These are phyloP conservation scores for Veloboletus limbatus DNA, from an alignment of 1,284 basidiomycete genomes.

Conservation along the genomic window DNA sequence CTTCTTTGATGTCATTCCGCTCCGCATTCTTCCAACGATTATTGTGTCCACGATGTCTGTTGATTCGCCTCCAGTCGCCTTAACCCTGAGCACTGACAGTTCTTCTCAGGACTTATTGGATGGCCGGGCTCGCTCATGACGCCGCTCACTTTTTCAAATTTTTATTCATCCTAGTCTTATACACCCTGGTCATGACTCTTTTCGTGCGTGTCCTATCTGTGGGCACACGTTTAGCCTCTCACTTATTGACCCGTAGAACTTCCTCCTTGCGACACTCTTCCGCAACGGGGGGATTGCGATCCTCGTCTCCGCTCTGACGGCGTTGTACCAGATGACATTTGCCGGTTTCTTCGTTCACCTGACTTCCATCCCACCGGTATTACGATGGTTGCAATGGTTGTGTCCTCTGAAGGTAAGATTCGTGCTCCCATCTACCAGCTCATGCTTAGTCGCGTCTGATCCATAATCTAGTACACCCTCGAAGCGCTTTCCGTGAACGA, in stretches of 20 bases:
- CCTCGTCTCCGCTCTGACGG: constrained; percentile 72
- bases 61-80: constrained; percentile 20
- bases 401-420: constrained; percentile 50
- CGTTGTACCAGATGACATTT: constrained; percentile 81
- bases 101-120: constrained; percentile 74
- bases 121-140: constrained; percentile 78
- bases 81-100: constrained; percentile 17
- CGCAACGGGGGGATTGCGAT: constrained; percentile 86
- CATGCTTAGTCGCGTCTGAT: constrained; percentile 37
- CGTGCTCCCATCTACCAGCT: no score
- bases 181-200: constrained; percentile 78
- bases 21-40: constrained; percentile 82
- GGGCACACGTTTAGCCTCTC: not conserved
- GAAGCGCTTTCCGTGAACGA: constrained; percentile 89
- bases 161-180: constrained; percentile 73
- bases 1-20: constrained; percentile 80
- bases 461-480: constrained; percentile 61
- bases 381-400: constrained; percentile 86
- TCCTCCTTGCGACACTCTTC: constrained; percentile 79
- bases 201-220: constrained; percentile 53
- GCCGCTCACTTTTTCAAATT: constrained; percentile 81
- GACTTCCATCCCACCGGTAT: constrained; percentile 72
- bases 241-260: constrained; percentile 59
- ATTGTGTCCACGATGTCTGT: constrained; percentile 73
- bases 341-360: constrained; percentile 87